phyloP scores from a whole-genome alignment of 495 filamentous ascomycete genomes.

The Aspergillus panamensis region DNA sequence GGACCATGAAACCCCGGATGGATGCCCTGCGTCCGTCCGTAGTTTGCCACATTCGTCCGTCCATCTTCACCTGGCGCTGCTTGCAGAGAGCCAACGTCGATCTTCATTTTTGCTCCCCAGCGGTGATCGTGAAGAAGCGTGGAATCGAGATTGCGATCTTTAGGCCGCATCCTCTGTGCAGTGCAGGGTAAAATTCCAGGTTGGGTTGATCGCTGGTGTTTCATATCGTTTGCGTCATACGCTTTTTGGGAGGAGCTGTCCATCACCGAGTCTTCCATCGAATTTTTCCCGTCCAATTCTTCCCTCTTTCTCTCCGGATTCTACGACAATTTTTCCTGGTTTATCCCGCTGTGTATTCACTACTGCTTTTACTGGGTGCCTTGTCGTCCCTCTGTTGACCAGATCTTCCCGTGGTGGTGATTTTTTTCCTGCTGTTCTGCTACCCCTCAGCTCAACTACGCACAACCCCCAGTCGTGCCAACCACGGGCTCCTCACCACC shows the following conservation, averaged over 20 bases:
- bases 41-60: constrained; percentile 19
- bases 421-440: no score
- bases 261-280: no score
- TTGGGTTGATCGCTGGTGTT: constrained; percentile 5
- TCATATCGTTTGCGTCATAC: constrained; percentile 28
- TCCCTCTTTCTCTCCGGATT: constrained; percentile 1
- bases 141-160: constrained; percentile 2
- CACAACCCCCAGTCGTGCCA: constrained; percentile 2
- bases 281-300: constrained; percentile 1
- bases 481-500: neutral
- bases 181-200: neutral
- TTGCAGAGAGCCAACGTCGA: constrained; percentile 14
- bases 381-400: no score
- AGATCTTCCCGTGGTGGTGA: no score
- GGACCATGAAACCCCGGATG: neutral
- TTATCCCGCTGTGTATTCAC: neutral
- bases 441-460: no score
- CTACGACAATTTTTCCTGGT: constrained; percentile 1
- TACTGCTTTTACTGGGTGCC: neutral
- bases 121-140: neutral
- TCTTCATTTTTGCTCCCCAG: constrained; percentile 3
- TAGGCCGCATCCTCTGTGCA: neutral
- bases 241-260: neutral
- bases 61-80: constrained; percentile 11
- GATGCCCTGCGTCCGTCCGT: neutral